Conservation (phyloP, 768 basidiomycete species). For the Lactifluus piperatus region DNA sequence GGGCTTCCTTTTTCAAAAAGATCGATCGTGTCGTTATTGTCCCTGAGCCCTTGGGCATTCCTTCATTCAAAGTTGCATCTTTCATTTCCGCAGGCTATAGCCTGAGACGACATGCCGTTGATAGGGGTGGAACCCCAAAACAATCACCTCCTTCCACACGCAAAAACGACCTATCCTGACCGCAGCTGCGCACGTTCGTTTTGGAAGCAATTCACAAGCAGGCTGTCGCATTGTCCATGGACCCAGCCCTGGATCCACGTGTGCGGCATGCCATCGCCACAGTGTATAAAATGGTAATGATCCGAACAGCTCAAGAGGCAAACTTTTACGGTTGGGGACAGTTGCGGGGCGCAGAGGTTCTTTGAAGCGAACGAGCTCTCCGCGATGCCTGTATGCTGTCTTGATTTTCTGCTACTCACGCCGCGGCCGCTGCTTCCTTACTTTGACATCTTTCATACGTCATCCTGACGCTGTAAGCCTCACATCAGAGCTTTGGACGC, state of each 20-base stretch:
- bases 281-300: constrained; percentile 46
- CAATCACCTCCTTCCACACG: too few relatives aligned
- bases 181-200: too few relatives aligned
- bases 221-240: too few relatives aligned
- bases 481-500: constrained; percentile 49
- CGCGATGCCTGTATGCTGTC: constrained; percentile 38
- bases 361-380: constrained; percentile 60
- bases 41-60: constrained; percentile 27
- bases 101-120: too few relatives aligned
- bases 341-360: constrained; percentile 58
- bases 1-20: constrained; percentile 15
- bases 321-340: constrained; percentile 45
- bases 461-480: constrained; percentile 30
- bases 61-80: constrained; percentile 43
- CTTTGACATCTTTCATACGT: constrained; percentile 11
- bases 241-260: too few relatives aligned
- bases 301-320: constrained; percentile 25
- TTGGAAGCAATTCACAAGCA: too few relatives aligned
- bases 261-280: constrained; percentile 50
- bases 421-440: not conserved
- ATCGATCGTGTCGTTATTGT: constrained; percentile 24
- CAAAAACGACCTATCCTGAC: too few relatives aligned
- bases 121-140: too few relatives aligned
- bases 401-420: constrained; percentile 26
- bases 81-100: constrained; percentile 52